These are phyloP conservation scores for Calonectria pseudoturangicola DNA, from an alignment of 2,329 filamentous ascomycete genomes.

Conservation along the genomic window DNA sequence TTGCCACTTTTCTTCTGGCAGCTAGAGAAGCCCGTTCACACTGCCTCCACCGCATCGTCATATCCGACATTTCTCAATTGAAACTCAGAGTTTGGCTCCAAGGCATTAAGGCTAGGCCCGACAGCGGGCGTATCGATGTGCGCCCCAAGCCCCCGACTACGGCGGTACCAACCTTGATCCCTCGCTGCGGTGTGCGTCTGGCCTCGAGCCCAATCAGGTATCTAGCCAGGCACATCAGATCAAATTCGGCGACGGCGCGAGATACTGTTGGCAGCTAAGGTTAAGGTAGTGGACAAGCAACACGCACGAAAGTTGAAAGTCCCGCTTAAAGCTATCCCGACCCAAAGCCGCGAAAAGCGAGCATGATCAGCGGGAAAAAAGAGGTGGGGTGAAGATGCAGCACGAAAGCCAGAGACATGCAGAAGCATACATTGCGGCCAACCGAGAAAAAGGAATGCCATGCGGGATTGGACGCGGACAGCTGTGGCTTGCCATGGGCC, in stretches of 20 bases:
- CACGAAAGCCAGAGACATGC: conserved; percentile 21
- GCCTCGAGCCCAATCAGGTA: conserved; percentile 11
- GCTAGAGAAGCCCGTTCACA: conserved; percentile 2
- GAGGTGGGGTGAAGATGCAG: conserved; percentile 25
- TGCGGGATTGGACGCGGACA: conserved; percentile 17
- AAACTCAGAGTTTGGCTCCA: conserved; percentile 31
- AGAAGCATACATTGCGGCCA: conserved; percentile 19
- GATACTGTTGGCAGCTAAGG: conserved; percentile 32
- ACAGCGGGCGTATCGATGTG: conserved; percentile 23
- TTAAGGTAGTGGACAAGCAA: conserved; percentile 39
- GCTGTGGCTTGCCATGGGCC: conserved; percentile 10
- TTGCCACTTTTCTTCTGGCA: conserved; percentile 19
- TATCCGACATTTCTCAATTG: conserved; percentile 15
- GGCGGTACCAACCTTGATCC: conserved; percentile 32
- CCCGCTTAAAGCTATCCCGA: conserved; percentile 16
- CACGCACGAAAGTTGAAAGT: conserved; percentile 15
- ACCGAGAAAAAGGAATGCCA: conserved; percentile 19
- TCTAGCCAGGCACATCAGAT: conserved; percentile 9
- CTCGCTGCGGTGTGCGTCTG: neutral
- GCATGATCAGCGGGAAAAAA: conserved; percentile 8
- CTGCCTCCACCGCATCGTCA: conserved; percentile 19
- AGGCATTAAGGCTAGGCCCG: conserved; percentile 19
- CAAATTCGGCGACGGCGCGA: conserved; percentile 11
- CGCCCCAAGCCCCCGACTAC: neutral
- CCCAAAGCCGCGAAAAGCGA: conserved; percentile 35